A percentile compares a stretch with the other conserved stretches of the same genome.
Evolutionary conservation across 441 rosid genomes (phyloP).

Genomic region (Jatropha podagrica): DNA sequence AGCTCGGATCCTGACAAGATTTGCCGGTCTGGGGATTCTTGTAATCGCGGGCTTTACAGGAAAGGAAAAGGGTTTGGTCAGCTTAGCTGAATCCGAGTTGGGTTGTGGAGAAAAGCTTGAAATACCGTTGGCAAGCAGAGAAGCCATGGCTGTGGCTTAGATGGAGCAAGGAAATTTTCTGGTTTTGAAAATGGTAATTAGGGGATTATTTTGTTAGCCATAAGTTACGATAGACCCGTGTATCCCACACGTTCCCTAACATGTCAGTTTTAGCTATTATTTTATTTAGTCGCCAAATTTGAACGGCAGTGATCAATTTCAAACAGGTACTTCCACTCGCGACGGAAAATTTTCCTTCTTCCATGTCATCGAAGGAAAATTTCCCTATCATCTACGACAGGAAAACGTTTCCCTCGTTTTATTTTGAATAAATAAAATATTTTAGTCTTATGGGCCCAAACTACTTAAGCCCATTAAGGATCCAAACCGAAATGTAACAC

Average conservation of each 20-base stretch:
- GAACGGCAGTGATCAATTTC: background rate
- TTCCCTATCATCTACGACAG: too few relatives aligned
- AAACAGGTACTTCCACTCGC: too few relatives aligned
- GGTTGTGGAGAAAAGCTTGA: conserved; percentile 24
- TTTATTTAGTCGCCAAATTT: background rate
- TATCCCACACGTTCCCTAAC: conserved; percentile 13
- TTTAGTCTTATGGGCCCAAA: too few relatives aligned
- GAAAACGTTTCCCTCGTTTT: too few relatives aligned
- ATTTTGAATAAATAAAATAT: too few relatives aligned
- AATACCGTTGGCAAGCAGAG: conserved; percentile 26
- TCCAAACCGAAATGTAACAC: background rate
- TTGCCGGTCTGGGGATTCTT: background rate
- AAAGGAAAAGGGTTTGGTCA: conserved; percentile 19
- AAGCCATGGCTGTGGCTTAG: conserved; percentile 30
- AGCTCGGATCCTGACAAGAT: conserved; percentile 26
- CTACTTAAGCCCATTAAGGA: background rate
- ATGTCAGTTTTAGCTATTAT: background rate
- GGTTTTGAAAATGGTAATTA: background rate
- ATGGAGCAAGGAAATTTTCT: background rate
- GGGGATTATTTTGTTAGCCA: conserved; percentile 3
- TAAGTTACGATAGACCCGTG: conserved; percentile 21
- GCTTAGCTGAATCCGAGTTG: conserved; percentile 15
- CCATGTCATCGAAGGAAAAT: too few relatives aligned
- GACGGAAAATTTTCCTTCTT: too few relatives aligned
- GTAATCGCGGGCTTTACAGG: conserved; percentile 1